Evolutionary conservation across 108 stramenopile genomes (phyloP).

Genomic region (Poteriospumella lacustris): DNA sequence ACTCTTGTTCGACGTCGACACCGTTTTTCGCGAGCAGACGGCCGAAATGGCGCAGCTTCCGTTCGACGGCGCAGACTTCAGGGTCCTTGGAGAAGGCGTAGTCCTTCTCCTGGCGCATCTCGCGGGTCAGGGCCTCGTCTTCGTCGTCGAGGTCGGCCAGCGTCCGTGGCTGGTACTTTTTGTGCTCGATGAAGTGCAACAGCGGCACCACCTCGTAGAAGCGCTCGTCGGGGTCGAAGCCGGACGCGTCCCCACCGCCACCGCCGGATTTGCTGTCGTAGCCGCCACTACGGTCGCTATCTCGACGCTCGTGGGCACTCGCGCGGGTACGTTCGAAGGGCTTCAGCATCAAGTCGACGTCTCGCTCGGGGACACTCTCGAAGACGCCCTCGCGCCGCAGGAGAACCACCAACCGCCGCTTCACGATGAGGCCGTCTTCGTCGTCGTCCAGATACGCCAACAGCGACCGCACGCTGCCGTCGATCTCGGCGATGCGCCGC

Average conservation of each 20-base stretch:
- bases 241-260: too few relatives aligned
- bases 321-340: conserved; percentile 21
- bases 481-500: neutral
- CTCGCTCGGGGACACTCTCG: conserved; percentile 30
- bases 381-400: conserved; percentile 40
- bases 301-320: too few relatives aligned
- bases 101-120: neutral
- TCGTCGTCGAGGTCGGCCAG: neutral
- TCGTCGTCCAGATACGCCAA: conserved; percentile 45
- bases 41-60: conserved; percentile 46
- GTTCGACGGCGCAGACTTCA: conserved; percentile 48
- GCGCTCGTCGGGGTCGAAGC: neutral
- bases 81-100: conserved; percentile 50
- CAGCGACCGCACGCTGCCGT: conserved; percentile 24
- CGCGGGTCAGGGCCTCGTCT: neutral
- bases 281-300: too few relatives aligned
- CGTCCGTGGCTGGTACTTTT: neutral
- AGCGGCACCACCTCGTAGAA: neutral
- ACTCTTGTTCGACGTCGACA: conserved; percentile 38
- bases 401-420: conserved; percentile 26
- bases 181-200: neutral
- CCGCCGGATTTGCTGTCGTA: too few relatives aligned
- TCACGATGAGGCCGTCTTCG: conserved; percentile 39
- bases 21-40: conserved; percentile 32
- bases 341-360: conserved; percentile 33